A percentile compares a stretch with the other conserved stretches of the same genome.
phyloP scores from a whole-genome alignment of 805 yeast genomes.

The Lachancea quebecensis region DNA sequence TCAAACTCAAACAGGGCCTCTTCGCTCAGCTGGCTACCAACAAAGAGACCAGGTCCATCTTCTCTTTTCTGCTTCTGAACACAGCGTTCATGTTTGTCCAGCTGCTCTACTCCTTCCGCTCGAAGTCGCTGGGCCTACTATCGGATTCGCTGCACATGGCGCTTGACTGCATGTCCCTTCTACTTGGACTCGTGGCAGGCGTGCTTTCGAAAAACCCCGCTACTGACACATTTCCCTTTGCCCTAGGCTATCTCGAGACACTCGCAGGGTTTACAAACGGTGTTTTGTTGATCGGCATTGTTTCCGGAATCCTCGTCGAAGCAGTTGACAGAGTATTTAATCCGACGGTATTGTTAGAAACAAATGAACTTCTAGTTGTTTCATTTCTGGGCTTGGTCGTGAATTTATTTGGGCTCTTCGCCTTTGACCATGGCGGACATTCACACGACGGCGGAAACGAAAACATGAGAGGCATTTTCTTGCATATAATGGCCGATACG shows the following conservation, averaged over 20 bases:
- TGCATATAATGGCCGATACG: constrained; percentile 92
- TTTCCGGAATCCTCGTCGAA: constrained; percentile 80
- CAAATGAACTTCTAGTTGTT: constrained; percentile 79
- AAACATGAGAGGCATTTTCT: constrained; percentile 89
- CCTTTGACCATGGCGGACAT: constrained; percentile 80
- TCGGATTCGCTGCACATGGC: constrained; percentile 97
- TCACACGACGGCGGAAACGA: constrained; percentile 39
- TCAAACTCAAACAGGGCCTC: constrained; percentile 7
- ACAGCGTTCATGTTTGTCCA: constrained; percentile 93
- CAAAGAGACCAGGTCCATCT: constrained; percentile 79
- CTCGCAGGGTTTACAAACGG: constrained; percentile 96
- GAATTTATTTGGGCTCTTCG: constrained; percentile 86
- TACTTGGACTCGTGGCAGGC: constrained; percentile 86
- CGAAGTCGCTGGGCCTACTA: constrained; percentile 83
- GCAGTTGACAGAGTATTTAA: constrained; percentile 72
- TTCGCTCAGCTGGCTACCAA: constrained; percentile 37
- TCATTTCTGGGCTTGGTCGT: constrained; percentile 80
- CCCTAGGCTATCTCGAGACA: constrained; percentile 77
- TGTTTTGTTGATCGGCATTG: constrained; percentile 77
- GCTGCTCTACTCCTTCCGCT: constrained; percentile 81
- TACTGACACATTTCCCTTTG: constrained; percentile 75
- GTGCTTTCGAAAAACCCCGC: constrained; percentile 53
- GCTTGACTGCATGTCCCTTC: constrained; percentile 83
- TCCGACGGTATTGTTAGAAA: constrained; percentile 72
- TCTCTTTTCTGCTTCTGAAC: constrained; percentile 77